Conservation (phyloP, 176 grass and related monocot species). For the Hsuehochloa calcarea region DNA sequence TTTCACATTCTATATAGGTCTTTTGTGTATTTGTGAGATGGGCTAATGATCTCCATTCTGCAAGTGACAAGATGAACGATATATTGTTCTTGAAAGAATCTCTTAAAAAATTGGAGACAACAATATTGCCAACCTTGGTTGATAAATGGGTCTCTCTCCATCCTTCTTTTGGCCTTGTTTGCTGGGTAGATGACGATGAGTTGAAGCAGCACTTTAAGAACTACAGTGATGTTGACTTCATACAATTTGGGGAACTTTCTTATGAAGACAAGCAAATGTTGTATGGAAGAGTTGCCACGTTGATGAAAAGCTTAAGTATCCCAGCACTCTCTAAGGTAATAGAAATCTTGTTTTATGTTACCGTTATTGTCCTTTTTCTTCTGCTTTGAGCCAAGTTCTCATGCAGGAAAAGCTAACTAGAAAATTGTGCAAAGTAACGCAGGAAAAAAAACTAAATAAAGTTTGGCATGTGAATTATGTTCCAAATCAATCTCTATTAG, state of each 20-base stretch:
- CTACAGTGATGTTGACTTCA: conserved; percentile 53
- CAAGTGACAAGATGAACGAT: conserved; percentile 45
- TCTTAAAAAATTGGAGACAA: conserved; percentile 76
- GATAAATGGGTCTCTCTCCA: conserved; percentile 97
- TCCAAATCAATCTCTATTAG: neutral
- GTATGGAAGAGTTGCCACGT: conserved; percentile 51
- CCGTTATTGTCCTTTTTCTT: neutral
- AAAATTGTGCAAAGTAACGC: conserved; percentile 11
- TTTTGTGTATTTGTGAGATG: conserved; percentile 74
- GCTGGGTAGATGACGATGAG: conserved; percentile 84
- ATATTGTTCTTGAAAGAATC: conserved; percentile 68
- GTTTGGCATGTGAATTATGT: neutral
- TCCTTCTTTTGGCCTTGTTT: conserved; percentile 87
- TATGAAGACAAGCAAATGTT: conserved; percentile 54
- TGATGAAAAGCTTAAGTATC: conserved; percentile 78
- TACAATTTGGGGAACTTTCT: conserved; percentile 71
- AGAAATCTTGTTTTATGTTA: conserved; percentile 9
- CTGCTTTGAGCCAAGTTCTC: neutral
- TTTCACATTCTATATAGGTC: conserved; percentile 49
- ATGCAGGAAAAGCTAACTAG: neutral
- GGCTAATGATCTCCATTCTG: conserved; percentile 67
- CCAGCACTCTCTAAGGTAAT: conserved; percentile 88
- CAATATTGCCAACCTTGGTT: conserved; percentile 70
- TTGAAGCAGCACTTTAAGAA: conserved; percentile 70
- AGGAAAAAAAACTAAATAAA: neutral